Conservation (phyloP, 768 basidiomycete genomes). For the Russula sp. region DNA sequence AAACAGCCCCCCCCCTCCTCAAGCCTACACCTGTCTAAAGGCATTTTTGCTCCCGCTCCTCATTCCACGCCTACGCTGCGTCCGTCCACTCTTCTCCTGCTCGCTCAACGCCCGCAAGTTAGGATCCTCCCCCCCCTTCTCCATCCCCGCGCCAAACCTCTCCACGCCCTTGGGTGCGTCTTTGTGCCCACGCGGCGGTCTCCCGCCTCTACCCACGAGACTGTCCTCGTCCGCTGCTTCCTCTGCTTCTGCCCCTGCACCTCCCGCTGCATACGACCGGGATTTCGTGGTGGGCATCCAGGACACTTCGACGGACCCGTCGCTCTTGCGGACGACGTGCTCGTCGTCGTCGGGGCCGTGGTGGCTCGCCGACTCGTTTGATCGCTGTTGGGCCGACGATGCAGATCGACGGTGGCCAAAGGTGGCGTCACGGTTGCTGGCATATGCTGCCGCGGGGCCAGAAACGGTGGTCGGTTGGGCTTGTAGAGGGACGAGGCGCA, state of each 20-base stretch:
- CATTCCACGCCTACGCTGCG: conserved; percentile 65
- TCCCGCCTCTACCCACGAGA: conserved; percentile 24
- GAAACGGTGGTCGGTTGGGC: conserved; percentile 35
- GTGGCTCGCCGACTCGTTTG: not conserved
- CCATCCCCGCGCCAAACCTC: conserved; percentile 83
- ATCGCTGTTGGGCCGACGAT: conserved; percentile 14
- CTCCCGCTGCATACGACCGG: not conserved
- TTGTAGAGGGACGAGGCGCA: conserved; percentile 64
- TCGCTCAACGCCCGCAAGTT: conserved; percentile 45
- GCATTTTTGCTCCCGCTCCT: conserved; percentile 90
- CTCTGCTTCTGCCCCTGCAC: conserved; percentile 22
- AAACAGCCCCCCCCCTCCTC: too few relatives aligned
- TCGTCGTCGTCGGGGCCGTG: conserved; percentile 14
- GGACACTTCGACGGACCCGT: conserved; percentile 77
- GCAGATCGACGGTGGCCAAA: conserved; percentile 60
- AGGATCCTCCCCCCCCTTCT: conserved; percentile 59
- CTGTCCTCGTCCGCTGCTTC: conserved; percentile 31
- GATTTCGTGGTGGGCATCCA: conserved; percentile 57
- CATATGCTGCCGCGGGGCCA: conserved; percentile 27
- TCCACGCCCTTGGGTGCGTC: conserved; percentile 57
- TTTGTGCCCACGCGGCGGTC: conserved; percentile 30
- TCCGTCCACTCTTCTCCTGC: conserved; percentile 72
- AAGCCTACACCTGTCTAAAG: conserved; percentile 36
- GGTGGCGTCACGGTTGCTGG: conserved; percentile 45
- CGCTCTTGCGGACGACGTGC: conserved; percentile 32